Evolutionary conservation across 768 basidiomycete species (phyloP).

Genomic region (Cubamyces sp.): DNA sequence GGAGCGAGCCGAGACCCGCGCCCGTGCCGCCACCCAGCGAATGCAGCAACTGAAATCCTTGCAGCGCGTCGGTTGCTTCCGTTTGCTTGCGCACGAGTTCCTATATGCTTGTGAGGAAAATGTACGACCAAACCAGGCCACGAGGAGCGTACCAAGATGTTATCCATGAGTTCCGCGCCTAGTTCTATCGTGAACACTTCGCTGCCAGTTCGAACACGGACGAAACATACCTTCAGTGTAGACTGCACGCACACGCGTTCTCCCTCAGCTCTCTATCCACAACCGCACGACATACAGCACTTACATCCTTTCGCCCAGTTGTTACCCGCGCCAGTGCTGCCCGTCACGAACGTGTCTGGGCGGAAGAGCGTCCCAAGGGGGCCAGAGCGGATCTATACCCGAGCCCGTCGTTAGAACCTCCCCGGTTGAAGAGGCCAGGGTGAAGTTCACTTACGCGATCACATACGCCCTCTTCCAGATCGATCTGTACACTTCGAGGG

Average conservation of each 20-base stretch:
- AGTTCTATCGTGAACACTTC: neutral
- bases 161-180: constrained; percentile 92
- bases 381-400: constrained; percentile 63
- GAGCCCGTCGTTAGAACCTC: neutral
- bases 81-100: constrained; percentile 81
- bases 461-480: constrained; percentile 87
- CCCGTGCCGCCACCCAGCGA: constrained; percentile 93
- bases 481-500: constrained; percentile 87
- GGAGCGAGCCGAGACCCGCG: constrained; percentile 79
- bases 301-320: constrained; percentile 96
- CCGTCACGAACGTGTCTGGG: constrained; percentile 82
- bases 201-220: neutral
- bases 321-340: constrained; percentile 75
- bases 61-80: constrained; percentile 82
- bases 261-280: constrained; percentile 14
- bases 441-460: constrained; percentile 58
- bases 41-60: constrained; percentile 90
- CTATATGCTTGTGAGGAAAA: constrained; percentile 34
- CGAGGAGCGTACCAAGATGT: constrained; percentile 57
- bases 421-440: neutral
- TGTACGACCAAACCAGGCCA: neutral
- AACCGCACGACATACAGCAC: constrained; percentile 32
- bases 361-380: constrained; percentile 76
- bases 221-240: constrained; percentile 81
- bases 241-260: constrained; percentile 44